Base-by-base conservation (phyloP, 2,329 filamentous ascomycete species). In the Aspergillus niger region DNA sequence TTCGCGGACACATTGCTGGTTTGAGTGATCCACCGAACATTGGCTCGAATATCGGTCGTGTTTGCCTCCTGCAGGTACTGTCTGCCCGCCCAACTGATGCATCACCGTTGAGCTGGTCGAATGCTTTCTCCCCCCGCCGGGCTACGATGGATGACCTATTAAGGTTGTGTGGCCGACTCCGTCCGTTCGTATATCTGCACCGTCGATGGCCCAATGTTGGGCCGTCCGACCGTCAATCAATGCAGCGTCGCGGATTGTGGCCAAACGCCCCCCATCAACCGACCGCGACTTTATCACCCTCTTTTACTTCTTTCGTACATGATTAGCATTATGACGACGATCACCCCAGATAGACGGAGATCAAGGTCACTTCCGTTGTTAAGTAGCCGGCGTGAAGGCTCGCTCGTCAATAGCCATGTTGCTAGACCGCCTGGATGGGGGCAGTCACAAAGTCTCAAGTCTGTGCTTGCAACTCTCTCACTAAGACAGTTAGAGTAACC, bases 61-160 rank as follows among this genome's bases (percentile, higher is more conserved):
- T 58, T 65, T 63, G 61, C 62, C 59, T 60, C 55, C 63, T 65
- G 61, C 61, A 65, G 61, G 63, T 65, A 62, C 61, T 62, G 53
- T 56, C 36, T 63, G 61, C 52, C 55, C 59, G 63, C 60, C 57
- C 63, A 66, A 60, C 44, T 22, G 48, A 62, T 65, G 64, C 59
- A 63, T 62, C 57, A 39, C 57, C 47, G 59, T 61, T 63, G 64
- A 62, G 64, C 57, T 65, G 63, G 63, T 57, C 53, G 55, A 57
- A 48, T 58, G 36, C 55, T 52, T 43, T 48, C 52, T 24, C 41
- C 49, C 55, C 56, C 28, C 32, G 32, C 32, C 11, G 5, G 10
- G 52, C 51, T 49, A 48, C 24, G 11, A n/a, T 55, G 55, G 38
- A 43, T 47, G 39, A 22, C 55, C 52, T 39, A 17, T 22, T 58